These are phyloP conservation scores for Russula ochroleuca DNA, from an alignment of 768 basidiomycete genomes.

Conservation along the genomic window DNA sequence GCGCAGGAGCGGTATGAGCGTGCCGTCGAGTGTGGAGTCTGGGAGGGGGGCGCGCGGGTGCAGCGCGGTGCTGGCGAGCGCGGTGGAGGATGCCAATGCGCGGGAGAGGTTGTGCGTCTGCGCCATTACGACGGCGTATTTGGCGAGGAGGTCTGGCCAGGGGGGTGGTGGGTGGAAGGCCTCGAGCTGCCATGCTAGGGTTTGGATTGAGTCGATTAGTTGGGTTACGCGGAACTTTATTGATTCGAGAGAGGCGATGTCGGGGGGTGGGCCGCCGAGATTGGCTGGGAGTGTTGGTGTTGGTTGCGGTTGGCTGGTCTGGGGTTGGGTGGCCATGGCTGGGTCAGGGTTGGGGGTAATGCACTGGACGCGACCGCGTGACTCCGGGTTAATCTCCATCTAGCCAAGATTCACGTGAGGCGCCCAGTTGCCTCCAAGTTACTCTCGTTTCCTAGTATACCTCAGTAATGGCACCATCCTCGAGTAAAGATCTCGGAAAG, in stretches of 20 bases:
- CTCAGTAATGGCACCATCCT: conserved; percentile 9
- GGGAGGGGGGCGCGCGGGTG: conserved; percentile 57
- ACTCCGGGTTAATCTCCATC: neutral
- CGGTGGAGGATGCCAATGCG: conserved; percentile 52
- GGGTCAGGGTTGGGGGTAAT: neutral
- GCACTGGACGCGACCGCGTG: conserved; percentile 12
- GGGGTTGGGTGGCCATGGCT: conserved; percentile 9
- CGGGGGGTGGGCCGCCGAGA: conserved; percentile 15
- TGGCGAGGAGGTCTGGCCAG: conserved; percentile 83
- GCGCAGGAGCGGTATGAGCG: conserved; percentile 67
- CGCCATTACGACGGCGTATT: conserved; percentile 79
- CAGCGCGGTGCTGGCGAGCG: conserved; percentile 61
- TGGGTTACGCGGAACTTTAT: conserved; percentile 72
- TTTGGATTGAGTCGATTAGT: conserved; percentile 71
- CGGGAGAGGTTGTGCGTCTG: conserved; percentile 77
- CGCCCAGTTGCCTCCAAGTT: too few relatives aligned
- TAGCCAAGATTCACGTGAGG: conserved; percentile 17
- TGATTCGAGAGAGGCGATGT: conserved; percentile 51
- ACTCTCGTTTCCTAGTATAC: conserved; percentile 1
- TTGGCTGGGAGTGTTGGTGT: conserved; percentile 7
- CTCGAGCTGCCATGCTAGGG: conserved; percentile 60
- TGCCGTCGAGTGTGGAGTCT: conserved; percentile 66
- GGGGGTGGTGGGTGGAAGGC: conserved; percentile 54
- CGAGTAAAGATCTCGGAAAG: conserved; percentile 10
- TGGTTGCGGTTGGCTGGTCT: neutral